Conservation (phyloP, 2,329 filamentous ascomycete species). For the Sordariomycetes sp. region DNA sequence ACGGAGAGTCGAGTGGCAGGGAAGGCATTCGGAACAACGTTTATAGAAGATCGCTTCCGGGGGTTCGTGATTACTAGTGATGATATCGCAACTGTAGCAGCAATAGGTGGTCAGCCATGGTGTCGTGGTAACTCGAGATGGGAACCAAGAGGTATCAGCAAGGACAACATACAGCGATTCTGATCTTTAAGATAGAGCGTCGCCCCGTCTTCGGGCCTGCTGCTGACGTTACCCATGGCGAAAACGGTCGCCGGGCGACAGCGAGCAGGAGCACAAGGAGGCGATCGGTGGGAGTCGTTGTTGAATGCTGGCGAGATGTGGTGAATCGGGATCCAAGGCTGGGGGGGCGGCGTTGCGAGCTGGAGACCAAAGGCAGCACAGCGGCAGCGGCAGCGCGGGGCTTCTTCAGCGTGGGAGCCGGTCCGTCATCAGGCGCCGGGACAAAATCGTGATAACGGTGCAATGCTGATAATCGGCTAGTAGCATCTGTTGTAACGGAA, state of each 20-base stretch:
- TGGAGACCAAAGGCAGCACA: conserved; percentile 1
- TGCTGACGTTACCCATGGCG: conserved; percentile 87
- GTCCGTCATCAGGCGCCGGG: too few relatives aligned
- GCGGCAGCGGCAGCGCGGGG: background rate
- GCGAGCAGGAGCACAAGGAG: background rate
- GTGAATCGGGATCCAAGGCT: background rate
- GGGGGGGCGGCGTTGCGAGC: conserved; percentile 1
- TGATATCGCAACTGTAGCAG: conserved; percentile 68
- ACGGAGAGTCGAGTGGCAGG: conserved; percentile 72
- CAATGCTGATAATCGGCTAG: too few relatives aligned
- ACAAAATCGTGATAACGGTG: too few relatives aligned
- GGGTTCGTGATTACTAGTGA: conserved; percentile 75
- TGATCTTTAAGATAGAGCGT: conserved; percentile 83
- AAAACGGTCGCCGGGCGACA: conserved; percentile 10
- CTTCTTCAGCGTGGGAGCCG: too few relatives aligned
- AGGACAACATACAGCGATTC: conserved; percentile 62
- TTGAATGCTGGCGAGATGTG: background rate
- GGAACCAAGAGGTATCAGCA: conserved; percentile 4
- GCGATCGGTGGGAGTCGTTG: background rate
- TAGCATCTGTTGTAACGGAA: too few relatives aligned
- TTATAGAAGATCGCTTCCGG: conserved; percentile 66
- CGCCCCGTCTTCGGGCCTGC: conserved; percentile 75
- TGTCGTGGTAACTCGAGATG: background rate
- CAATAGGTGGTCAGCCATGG: conserved; percentile 5
- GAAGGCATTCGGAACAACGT: conserved; percentile 76